phyloP scores from a whole-genome alignment of 2,329 filamentous ascomycete genomes.

The Neonectria coccinea region DNA sequence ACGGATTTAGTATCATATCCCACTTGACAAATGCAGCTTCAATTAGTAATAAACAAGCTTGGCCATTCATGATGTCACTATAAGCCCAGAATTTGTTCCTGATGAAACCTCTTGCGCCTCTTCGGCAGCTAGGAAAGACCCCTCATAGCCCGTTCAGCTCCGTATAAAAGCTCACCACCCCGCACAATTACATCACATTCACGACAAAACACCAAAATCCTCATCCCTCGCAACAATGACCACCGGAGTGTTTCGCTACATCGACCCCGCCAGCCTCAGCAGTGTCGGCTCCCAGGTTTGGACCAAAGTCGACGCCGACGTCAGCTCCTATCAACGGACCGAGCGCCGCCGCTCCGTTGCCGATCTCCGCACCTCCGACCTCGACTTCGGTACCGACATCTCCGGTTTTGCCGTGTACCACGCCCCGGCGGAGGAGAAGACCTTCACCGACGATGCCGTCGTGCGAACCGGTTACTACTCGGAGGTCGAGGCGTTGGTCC shows the following conservation, averaged over 20 bases:
- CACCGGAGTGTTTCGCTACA: conserved; percentile 25
- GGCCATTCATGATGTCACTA: neutral
- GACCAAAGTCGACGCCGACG: conserved; percentile 42
- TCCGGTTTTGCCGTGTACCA: conserved; percentile 44
- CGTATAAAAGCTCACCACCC: neutral
- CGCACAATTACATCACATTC: neutral
- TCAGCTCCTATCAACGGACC: conserved; percentile 36
- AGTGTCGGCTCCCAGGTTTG: conserved; percentile 25
- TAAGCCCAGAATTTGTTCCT: too few relatives aligned
- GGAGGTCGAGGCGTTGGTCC: conserved; percentile 70
- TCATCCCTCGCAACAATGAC: conserved; percentile 21
- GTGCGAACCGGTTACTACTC: conserved; percentile 70
- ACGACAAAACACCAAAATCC: neutral
- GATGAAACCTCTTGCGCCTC: neutral
- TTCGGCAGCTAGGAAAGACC: neutral
- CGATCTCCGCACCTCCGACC: conserved; percentile 39
- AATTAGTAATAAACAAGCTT: neutral
- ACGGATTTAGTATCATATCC: too few relatives aligned
- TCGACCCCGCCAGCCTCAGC: conserved; percentile 23
- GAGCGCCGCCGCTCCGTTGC: conserved; percentile 37
- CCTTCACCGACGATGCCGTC: conserved; percentile 66
- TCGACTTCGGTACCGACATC: conserved; percentile 38
- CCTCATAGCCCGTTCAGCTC: too few relatives aligned
- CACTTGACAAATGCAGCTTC: neutral
- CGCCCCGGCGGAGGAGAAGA: conserved; percentile 59